Evolutionary conservation across 2,329 filamentous ascomycete genomes (phyloP).

Genomic region (Botryotinia calthae): DNA sequence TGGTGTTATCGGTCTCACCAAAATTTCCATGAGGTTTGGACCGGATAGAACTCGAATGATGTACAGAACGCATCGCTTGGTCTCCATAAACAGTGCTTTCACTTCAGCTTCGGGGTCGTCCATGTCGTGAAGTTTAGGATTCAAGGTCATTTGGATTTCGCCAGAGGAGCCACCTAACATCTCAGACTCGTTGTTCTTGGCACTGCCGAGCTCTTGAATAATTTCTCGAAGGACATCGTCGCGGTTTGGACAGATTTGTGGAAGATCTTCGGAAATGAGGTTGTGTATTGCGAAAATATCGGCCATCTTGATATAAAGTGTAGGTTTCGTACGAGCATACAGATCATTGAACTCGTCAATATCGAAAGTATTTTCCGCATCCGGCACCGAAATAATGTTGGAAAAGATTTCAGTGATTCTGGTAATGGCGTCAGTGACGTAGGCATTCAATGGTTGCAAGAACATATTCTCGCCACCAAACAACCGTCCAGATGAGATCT

Average conservation of each 20-base stretch:
- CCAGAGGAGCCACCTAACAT: conserved; percentile 76
- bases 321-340: conserved; percentile 93
- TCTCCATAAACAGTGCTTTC: conserved; percentile 95
- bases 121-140: conserved; percentile 82
- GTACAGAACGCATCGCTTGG: conserved; percentile 93
- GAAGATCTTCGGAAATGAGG: conserved; percentile 75
- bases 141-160: conserved; percentile 88
- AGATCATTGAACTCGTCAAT: conserved; percentile 99
- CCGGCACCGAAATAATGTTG: conserved; percentile 76
- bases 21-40: conserved; percentile 87
- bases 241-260: conserved; percentile 70
- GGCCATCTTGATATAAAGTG: conserved; percentile 97
- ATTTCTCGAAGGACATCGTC: conserved; percentile 91
- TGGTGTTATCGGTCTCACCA: conserved; percentile 80
- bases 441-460: conserved; percentile 89
- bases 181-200: conserved; percentile 94
- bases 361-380: conserved; percentile 89
- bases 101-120: conserved; percentile 91
- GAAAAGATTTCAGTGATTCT: conserved; percentile 73
- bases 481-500: conserved; percentile 81
- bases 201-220: conserved; percentile 88
- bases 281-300: conserved; percentile 97
- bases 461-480: conserved; percentile 97
- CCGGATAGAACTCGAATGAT: conserved; percentile 97
- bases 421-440: conserved; percentile 80